Conservation (phyloP, 257 asterid genomes). For the Gentiana dahurica region DNA sequence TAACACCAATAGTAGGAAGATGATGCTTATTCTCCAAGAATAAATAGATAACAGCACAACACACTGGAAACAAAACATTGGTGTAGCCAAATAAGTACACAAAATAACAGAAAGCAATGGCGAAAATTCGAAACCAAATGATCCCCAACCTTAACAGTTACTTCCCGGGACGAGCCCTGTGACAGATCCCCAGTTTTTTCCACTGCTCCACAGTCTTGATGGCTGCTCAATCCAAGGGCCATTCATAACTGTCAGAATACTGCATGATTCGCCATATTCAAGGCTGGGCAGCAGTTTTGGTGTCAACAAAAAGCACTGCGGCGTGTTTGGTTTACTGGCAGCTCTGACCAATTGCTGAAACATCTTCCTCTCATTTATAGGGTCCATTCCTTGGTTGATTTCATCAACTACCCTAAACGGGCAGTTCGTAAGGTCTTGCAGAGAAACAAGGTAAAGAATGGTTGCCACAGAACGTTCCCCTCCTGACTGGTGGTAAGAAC, state of each 20-base stretch:
- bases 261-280: slow-evolving; percentile 72
- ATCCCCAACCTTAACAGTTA: slow-evolving; percentile 8
- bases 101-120: no score
- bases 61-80: no score
- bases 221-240: slow-evolving; percentile 95
- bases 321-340: slow-evolving; percentile 85
- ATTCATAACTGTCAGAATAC: slow-evolving; percentile 69
- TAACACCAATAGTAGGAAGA: no score
- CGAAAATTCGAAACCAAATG: no score
- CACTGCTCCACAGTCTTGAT: slow-evolving; percentile 84
- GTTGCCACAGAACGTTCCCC: slow-evolving; percentile 99
- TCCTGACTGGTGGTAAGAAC: slow-evolving; percentile 97
- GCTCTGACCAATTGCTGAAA: slow-evolving; percentile 95
- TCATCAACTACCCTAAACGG: slow-evolving; percentile 98
- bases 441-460: slow-evolving; percentile 88
- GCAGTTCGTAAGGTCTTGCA: slow-evolving; percentile 93
- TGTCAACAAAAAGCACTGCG: slow-evolving; percentile 90
- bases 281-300: slow-evolving; percentile 81
- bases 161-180: slow-evolving; percentile 18
- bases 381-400: slow-evolving; percentile 99
- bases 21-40: no score
- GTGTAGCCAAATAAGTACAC: no score
- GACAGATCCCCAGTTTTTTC: slow-evolving; percentile 55
- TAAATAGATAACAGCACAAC: no score
- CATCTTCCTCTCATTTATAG: slow-evolving; percentile 94